Evolutionary conservation across 2,329 filamentous ascomycete genomes (phyloP).

Genomic region (Paraconiothyrium brasiliense): DNA sequence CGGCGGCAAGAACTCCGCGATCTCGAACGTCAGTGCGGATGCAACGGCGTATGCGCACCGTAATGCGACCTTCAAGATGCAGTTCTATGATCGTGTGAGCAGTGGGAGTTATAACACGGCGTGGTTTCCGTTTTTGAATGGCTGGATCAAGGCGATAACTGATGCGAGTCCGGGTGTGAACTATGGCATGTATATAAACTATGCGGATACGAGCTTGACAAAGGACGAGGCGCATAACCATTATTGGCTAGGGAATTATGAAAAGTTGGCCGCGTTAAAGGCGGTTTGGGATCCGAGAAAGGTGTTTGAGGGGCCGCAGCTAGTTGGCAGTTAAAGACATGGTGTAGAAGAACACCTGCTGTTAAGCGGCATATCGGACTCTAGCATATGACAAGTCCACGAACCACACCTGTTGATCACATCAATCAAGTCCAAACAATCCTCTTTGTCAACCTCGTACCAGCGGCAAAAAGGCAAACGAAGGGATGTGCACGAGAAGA

Average conservation of each 20-base stretch:
- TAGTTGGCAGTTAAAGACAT: constrained; percentile 29
- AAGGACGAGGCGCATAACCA: constrained; percentile 54
- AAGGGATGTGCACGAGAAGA: background rate
- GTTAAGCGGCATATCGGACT: background rate
- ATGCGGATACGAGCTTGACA: constrained; percentile 58
- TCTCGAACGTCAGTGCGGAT: constrained; percentile 23
- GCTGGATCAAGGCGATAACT: constrained; percentile 49
- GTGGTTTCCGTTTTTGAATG: constrained; percentile 49
- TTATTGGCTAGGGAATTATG: constrained; percentile 54
- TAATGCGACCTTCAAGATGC: constrained; percentile 39
- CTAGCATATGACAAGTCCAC: background rate
- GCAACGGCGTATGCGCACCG: constrained; percentile 38
- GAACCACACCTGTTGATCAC: background rate
- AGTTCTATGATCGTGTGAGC: constrained; percentile 34
- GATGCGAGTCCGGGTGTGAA: constrained; percentile 31
- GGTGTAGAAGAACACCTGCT: background rate
- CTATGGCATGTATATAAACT: constrained; percentile 62
- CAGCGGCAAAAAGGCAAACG: background rate
- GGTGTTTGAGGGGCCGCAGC: constrained; percentile 37
- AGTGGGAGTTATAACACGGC: constrained; percentile 40
- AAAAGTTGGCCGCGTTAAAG: constrained; percentile 45
- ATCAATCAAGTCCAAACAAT: background rate
- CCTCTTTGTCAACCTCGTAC: background rate
- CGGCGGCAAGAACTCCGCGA: constrained; percentile 31
- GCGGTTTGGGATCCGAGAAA: constrained; percentile 45